Evolutionary conservation across 2,329 filamentous ascomycete species (phyloP).

Genomic region (Diplodia sapinea): DNA sequence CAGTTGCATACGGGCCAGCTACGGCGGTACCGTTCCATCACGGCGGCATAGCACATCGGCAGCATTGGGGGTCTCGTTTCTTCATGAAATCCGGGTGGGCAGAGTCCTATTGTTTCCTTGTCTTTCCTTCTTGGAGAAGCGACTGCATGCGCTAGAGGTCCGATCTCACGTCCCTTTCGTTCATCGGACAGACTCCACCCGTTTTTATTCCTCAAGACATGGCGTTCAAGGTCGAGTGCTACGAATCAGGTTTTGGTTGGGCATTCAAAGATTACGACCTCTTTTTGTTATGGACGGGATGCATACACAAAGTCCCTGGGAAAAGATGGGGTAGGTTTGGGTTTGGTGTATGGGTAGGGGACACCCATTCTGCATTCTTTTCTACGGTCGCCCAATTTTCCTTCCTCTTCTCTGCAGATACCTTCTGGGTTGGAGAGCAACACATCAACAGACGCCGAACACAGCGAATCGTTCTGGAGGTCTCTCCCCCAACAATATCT

Average conservation of each 20-base stretch:
- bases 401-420: slow-evolving; percentile 24
- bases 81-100: slow-evolving; percentile 21
- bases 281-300: slow-evolving; percentile 17
- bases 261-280: slow-evolving; percentile 26
- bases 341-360: slow-evolving; percentile 11
- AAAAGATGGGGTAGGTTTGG: slow-evolving; percentile 8
- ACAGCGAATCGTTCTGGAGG: background rate
- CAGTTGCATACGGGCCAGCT: slow-evolving; percentile 25
- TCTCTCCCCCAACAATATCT: background rate
- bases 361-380: background rate
- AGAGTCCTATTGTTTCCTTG: slow-evolving; percentile 23
- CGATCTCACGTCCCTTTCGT: slow-evolving; percentile 17
- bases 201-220: slow-evolving; percentile 5
- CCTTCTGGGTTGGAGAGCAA: background rate
- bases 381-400: background rate
- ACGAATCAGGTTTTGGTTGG: slow-evolving; percentile 5
- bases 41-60: slow-evolving; percentile 29
- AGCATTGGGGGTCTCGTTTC: slow-evolving; percentile 28
- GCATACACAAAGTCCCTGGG: slow-evolving; percentile 16
- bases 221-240: slow-evolving; percentile 17
- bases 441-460: background rate
- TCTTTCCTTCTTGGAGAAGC: slow-evolving; percentile 25
- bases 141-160: slow-evolving; percentile 9
- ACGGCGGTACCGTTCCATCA: slow-evolving; percentile 22
- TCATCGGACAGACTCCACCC: slow-evolving; percentile 14